Evolutionary conservation across 495 filamentous ascomycete species (phyloP).

Genomic region (Penicillium simplicissimum): DNA sequence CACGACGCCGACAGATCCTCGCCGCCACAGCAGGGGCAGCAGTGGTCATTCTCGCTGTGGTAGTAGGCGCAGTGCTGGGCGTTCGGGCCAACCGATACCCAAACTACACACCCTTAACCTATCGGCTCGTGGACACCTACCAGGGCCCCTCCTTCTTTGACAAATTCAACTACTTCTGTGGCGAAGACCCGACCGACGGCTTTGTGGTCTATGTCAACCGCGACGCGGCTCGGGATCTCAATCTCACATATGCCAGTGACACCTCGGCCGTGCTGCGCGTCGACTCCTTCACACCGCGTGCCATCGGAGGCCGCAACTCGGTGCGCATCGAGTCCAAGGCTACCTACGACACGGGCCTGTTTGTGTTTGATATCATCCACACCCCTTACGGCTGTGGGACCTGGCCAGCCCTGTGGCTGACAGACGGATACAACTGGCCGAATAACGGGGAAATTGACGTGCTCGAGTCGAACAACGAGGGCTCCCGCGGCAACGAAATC

Average conservation of each 20-base stretch:
- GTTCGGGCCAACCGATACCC: conserved; percentile 52
- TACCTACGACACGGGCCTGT: conserved; percentile 51
- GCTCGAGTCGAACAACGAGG: conserved; percentile 47
- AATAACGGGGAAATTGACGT: conserved; percentile 52
- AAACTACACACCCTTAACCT: conserved; percentile 49
- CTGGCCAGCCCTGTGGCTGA: conserved; percentile 65
- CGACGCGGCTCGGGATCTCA: conserved; percentile 22
- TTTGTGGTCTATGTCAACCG: conserved; percentile 49
- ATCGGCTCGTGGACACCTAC: conserved; percentile 53
- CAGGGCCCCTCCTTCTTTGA: conserved; percentile 49
- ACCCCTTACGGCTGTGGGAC: conserved; percentile 34
- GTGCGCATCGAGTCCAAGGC: conserved; percentile 54
- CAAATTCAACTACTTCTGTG: conserved; percentile 52
- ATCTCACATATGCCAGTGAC: conserved; percentile 52
- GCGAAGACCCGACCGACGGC: conserved; percentile 51
- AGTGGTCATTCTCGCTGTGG: conserved; percentile 48
- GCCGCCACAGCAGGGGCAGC: conserved; percentile 33
- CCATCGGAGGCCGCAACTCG: conserved; percentile 49
- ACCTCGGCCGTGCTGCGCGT: conserved; percentile 52
- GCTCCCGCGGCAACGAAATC: conserved; percentile 44
- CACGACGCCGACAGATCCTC: conserved; percentile 46
- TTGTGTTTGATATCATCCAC: conserved; percentile 56
- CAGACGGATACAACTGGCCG: conserved; percentile 60
- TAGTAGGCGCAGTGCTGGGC: conserved; percentile 56
- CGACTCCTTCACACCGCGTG: conserved; percentile 44